A percentile compares a stretch with the other conserved stretches of the same genome.
Conservation (phyloP, 2,329 filamentous ascomycete species). For the Helotiales sp. region DNA sequence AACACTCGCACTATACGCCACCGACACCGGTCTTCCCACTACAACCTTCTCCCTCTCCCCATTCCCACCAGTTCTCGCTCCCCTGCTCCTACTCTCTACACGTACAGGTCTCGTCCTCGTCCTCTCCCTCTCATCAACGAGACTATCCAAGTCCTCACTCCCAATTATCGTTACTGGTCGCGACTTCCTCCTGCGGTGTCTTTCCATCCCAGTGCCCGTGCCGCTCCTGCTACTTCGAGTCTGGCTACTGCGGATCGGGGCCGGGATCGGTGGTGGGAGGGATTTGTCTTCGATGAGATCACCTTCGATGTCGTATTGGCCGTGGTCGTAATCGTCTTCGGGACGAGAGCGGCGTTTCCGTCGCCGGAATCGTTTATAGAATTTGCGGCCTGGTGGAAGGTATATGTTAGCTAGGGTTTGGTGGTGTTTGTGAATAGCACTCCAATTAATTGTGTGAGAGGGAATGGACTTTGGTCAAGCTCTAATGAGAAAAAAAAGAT, state of each 20-base stretch:
- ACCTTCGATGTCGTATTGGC: slow-evolving; percentile 15
- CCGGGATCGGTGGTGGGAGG: neutral
- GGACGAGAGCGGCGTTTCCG: slow-evolving; percentile 11
- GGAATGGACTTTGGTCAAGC: neutral
- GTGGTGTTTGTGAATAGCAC: neutral
- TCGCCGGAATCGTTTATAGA: slow-evolving; percentile 18
- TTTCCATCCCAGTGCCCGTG: neutral
- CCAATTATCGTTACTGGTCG: neutral
- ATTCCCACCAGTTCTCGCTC: neutral
- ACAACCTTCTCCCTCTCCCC: neutral
- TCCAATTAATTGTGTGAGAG: neutral
- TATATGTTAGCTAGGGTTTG: slow-evolving; percentile 6
- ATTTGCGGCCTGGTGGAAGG: slow-evolving; percentile 16
- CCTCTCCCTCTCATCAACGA: neutral
- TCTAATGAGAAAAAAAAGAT: neutral
- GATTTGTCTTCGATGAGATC: slow-evolving; percentile 10
- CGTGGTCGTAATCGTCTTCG: slow-evolving; percentile 14
- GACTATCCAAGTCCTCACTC: slow-evolving; percentile 3
- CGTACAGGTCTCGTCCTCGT: neutral
- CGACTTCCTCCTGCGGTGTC: neutral
- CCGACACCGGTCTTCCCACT: neutral
- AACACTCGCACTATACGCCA: slow-evolving; percentile 1
- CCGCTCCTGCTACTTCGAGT: slow-evolving; percentile 10
- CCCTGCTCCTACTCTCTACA: neutral
- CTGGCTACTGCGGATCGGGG: slow-evolving; percentile 1